Conservation (phyloP, 1,284 basidiomycete genomes). For the Mycena citricolor region DNA sequence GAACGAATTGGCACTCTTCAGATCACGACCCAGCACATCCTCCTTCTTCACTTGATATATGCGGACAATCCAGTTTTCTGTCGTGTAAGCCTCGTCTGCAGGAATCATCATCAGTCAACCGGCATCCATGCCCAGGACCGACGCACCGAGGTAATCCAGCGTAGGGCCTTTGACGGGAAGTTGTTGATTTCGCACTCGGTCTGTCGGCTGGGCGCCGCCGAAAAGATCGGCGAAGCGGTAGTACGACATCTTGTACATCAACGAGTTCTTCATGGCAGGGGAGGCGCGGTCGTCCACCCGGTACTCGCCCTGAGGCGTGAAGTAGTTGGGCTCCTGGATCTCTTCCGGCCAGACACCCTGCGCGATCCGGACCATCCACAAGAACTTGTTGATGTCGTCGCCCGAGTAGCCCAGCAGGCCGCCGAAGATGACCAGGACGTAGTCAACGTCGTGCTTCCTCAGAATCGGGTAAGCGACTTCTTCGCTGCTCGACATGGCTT, state of each 20-base stretch:
- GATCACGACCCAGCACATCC: conserved; percentile 86
- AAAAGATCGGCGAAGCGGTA: conserved; percentile 90
- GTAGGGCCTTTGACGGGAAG: conserved; percentile 78
- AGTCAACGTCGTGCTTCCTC: conserved; percentile 96
- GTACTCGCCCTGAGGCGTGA: conserved; percentile 94
- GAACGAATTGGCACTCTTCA: conserved; percentile 86
- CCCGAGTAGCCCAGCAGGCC: conserved; percentile 96
- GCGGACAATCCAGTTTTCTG: conserved; percentile 97
- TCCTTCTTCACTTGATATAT: conserved; percentile 98
- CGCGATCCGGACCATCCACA: conserved; percentile 98
- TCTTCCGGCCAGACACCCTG: conserved; percentile 99
- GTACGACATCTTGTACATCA: conserved; percentile 99
- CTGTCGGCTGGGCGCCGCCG: conserved; percentile 69
- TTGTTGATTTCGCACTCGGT: conserved; percentile 83
- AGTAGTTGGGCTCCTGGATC: conserved; percentile 93
- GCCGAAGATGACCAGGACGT: conserved; percentile 97
- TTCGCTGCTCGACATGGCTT: conserved; percentile 94
- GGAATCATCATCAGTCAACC: conserved; percentile 6
- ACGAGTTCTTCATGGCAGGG: conserved; percentile 89
- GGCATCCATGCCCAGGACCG: conserved; percentile 13
- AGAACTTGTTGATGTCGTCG: conserved; percentile 99
- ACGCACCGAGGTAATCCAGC: conserved; percentile 82
- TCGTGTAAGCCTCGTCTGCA: conserved; percentile 92
- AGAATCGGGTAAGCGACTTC: conserved; percentile 97
- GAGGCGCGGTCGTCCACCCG: conserved; percentile 87